Evolutionary conservation across 495 filamentous ascomycete genomes (phyloP).

Genomic region (Parmelia sp.): DNA sequence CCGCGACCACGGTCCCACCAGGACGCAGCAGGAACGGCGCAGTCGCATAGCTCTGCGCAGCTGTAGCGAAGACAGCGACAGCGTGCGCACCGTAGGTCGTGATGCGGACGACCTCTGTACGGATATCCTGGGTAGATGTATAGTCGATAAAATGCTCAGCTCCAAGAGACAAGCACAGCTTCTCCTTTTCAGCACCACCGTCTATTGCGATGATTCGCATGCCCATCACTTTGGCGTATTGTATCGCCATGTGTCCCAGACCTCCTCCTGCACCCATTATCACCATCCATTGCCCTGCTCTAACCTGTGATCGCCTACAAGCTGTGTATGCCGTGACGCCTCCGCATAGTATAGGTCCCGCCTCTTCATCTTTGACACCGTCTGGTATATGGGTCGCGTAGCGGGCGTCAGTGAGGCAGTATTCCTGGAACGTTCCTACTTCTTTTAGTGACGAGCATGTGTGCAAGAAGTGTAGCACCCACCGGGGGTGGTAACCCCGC

Average conservation of each 20-base stretch:
- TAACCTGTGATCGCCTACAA: conserved; percentile 37
- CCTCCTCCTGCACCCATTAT: conserved; percentile 54
- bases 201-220: not conserved
- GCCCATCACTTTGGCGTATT: conserved; percentile 40
- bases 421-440: conserved; percentile 6
- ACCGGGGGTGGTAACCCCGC: not conserved
- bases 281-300: conserved; percentile 47
- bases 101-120: not conserved
- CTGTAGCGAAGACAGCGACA: conserved; percentile 1
- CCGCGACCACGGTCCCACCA: conserved; percentile 9
- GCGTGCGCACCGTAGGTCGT: conserved; percentile 6
- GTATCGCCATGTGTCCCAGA: conserved; percentile 56
- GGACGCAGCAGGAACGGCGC: conserved; percentile 2
- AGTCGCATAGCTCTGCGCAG: not conserved
- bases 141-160: conserved; percentile 8
- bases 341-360: conserved; percentile 50
- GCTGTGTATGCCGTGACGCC: conserved; percentile 48
- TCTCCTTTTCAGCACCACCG: not conserved
- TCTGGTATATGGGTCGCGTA: conserved; percentile 40
- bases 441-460: not conserved
- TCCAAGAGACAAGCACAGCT: conserved; percentile 1
- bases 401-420: conserved; percentile 8
- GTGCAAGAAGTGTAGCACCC: not conserved
- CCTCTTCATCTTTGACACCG: conserved; percentile 39
- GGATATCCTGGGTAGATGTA: not conserved